phyloP scores from a whole-genome alignment of 306 rosid genomes.

The Acacia melanoxylon region DNA sequence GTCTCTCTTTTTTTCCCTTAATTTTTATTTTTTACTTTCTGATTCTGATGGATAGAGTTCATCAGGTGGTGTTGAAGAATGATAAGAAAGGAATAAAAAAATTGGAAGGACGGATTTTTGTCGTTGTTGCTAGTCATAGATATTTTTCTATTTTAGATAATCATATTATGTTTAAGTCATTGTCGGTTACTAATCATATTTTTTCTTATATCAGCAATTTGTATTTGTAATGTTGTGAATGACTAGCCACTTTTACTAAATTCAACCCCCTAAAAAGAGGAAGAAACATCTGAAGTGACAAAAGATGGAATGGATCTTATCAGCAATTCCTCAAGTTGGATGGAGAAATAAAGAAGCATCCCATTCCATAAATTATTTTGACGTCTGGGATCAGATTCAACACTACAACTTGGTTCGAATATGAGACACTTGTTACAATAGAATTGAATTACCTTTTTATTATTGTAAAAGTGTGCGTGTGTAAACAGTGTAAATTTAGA shows the following conservation, averaged over 20 bases:
- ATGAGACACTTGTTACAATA: too few species aligned
- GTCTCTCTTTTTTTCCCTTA: not conserved
- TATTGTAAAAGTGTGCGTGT: too few species aligned
- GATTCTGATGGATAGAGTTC: not conserved
- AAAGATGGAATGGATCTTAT: not conserved
- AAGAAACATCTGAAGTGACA: not conserved
- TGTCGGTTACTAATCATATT: too few species aligned
- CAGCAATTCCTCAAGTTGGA: not conserved
- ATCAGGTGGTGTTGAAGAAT: not conserved
- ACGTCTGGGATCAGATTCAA: conserved; percentile 8
- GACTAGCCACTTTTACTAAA: too few species aligned
- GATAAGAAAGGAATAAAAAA: not conserved
- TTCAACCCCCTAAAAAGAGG: not conserved
- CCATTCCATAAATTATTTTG: conserved; percentile 18
- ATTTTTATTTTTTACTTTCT: not conserved
- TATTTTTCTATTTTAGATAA: too few species aligned
- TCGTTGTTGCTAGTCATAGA: too few species aligned
- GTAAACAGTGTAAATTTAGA: too few species aligned
- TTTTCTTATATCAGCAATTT: too few species aligned
- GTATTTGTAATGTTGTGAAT: too few species aligned
- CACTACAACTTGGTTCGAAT: conserved; percentile 7
- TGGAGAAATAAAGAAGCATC: conserved; percentile 23
- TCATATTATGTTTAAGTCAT: too few species aligned
- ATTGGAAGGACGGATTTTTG: too few species aligned
- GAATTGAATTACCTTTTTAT: too few species aligned